These are phyloP conservation scores for Prunus yedoensis DNA, from an alignment of 331 rosid genomes.

Conservation along the genomic window DNA sequence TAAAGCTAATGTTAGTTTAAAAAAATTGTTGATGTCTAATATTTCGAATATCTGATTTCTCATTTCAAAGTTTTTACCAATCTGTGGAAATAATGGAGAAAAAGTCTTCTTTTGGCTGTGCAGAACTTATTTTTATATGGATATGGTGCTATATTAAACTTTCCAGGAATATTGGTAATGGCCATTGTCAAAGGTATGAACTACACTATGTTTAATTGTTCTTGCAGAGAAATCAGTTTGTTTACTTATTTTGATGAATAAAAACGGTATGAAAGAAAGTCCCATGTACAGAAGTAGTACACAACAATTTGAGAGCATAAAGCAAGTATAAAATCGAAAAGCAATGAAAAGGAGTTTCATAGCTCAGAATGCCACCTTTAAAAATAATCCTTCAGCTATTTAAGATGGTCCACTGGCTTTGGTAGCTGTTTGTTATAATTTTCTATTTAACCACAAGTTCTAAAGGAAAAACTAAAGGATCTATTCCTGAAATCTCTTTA, in stretches of 20 bases:
- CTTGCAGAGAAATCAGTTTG: not conserved
- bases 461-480: not conserved
- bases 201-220: slow-evolving; percentile 17
- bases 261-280: not conserved
- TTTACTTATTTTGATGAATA: not conserved
- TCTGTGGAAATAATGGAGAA: too few species aligned
- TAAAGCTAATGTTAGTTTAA: too few species aligned
- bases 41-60: too few species aligned
- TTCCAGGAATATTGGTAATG: slow-evolving; percentile 77
- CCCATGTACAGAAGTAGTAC: not conserved
- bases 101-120: slow-evolving; percentile 19
- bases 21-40: too few species aligned
- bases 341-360: not conserved
- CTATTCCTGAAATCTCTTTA: not conserved
- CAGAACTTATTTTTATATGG: slow-evolving; percentile 94
- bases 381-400: not conserved
- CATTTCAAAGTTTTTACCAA: too few species aligned
- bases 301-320: not conserved
- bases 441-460: not conserved
- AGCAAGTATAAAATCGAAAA: not conserved
- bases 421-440: not conserved
- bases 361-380: not conserved
- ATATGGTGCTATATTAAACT: slow-evolving; percentile 92
- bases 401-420: not conserved
- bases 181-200: slow-evolving; percentile 65